Evolutionary conservation across 2,329 filamentous ascomycete species (phyloP), one percentile per base, ranked within the genome.

Genomic region (Elsinoe fawcettii): DNA sequence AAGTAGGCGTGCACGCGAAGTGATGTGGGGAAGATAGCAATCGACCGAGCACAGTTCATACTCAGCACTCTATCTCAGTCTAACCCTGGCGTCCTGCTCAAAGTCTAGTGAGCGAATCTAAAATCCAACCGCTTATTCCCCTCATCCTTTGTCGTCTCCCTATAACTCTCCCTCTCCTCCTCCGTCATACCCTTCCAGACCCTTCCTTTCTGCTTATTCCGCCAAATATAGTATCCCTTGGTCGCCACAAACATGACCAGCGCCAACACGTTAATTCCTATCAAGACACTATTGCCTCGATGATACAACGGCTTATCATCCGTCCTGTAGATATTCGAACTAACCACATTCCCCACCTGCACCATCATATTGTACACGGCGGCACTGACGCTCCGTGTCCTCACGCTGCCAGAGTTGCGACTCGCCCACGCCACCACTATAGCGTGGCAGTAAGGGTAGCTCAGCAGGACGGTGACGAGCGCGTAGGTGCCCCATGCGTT

Each of bases 241-340:
- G 67, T 66, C 1, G 61, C 34, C 2, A 63, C n/a, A 30, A 69
- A 68, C 3, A 71, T 23, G 3, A 63, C 61, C 1, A 72, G 63
- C 36, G 69, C 69, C 23, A 65, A 56, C 32, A 67, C 60, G 22
- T 60, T 61, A 14, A 71, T 65, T 1, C 61, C 65, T 0, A 71
- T 56, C 7, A 72, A 43, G 0, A 65, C 64, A 2, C 57, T 59
- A 51, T 77, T 77, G 1, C 74, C 75, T 0, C 73, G 69, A 5
- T 71, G 67, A 55, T 75, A 77, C 6, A 71, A 66, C 1, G 75
- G 76, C 56, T 69, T 67, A 51, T 79, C 74, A 57, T 78, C 70
- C 58, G 71, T 66, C 18, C 76, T 72, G 63, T 79, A 79, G 51
- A 80, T 76, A 51, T 79, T 75, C 0, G 71, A 70, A 3, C 69